Evolutionary conservation across 495 filamentous ascomycete species (phyloP).

Genomic region (Apodospora peruviana): DNA sequence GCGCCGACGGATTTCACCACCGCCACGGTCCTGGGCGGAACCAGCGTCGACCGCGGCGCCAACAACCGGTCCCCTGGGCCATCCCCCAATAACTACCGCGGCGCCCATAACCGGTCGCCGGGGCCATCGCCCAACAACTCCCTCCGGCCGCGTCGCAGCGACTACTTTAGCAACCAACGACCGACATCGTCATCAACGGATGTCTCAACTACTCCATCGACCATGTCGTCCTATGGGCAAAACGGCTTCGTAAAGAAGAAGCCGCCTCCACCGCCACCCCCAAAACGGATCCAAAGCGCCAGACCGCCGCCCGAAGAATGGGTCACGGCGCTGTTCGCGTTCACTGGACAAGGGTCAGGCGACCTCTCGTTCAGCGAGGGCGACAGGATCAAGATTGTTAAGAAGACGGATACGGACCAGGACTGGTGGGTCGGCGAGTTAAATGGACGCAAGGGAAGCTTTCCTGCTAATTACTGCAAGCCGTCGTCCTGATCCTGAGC

Average conservation of each 20-base stretch:
- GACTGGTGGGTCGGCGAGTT: slow-evolving; percentile 97
- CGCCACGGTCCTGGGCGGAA: slow-evolving; percentile 33
- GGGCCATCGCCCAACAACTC: slow-evolving; percentile 11
- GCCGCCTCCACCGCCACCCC: slow-evolving; percentile 62
- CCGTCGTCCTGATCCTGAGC: too few relatives aligned
- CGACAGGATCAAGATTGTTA: slow-evolving; percentile 75
- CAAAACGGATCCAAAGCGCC: slow-evolving; percentile 44
- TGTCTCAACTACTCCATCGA: slow-evolving; percentile 19
- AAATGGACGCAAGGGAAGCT: slow-evolving; percentile 65
- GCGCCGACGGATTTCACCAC: slow-evolving; percentile 43
- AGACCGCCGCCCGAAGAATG: slow-evolving; percentile 49
- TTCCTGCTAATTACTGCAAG: slow-evolving; percentile 86
- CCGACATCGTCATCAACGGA: slow-evolving; percentile 32
- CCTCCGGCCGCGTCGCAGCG: slow-evolving; percentile 27
- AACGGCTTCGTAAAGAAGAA: slow-evolving; percentile 33
- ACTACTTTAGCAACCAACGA: slow-evolving; percentile 45
- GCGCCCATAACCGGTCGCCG: slow-evolving; percentile 6
- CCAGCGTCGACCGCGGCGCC: slow-evolving; percentile 18
- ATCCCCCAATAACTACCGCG: slow-evolving; percentile 14
- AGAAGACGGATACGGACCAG: slow-evolving; percentile 78
- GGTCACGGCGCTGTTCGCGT: slow-evolving; percentile 78
- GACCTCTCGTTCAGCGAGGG: slow-evolving; percentile 82
- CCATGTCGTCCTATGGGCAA: slow-evolving; percentile 8
- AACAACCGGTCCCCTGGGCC: slow-evolving; percentile 2
- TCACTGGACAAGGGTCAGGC: slow-evolving; percentile 62